Base-by-base conservation (phyloP, 257 asterid species). In the Galeopsis tetrahit region DNA sequence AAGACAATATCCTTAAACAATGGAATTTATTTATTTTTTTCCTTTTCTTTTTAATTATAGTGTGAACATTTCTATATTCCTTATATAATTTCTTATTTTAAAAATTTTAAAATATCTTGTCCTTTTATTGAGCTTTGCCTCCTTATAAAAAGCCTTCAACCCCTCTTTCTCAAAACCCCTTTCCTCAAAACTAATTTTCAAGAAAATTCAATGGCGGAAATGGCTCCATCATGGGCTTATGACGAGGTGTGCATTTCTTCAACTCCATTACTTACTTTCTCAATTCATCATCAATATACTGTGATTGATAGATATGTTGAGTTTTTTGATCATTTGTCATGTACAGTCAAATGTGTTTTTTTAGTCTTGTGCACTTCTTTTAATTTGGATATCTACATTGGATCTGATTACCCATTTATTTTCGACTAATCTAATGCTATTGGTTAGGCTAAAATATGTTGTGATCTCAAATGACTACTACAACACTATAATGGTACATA, bases 171-270 rank as follows among this genome's bases (percentile, higher is more conserved):
- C 69, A 40, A 66, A 70, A 68, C 66, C 80, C 72, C 86, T 80
- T 82, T 75, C 71, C 53, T 77, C 36, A 61, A 51, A 52, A 34
- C 56, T 66, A 21, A 51, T 36, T 53, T 38, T 69, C 56, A 68
- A 48, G 51, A 57, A 60, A 51, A 31, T 7, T 44, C 31, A 79
- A 88, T 89, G 91, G 88, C 79, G n/a, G 96, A 88, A 36, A 80
- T 89, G 78, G 71, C 85, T 76, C 76, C 90, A 68, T 63, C 82
- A 5, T 92, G 92, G 92, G 80, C 75, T 75, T 88, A 81, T 70
- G 82, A 86, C 61, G 87, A 88, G 98, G 97, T 92, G 56, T 52
- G 32, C 7, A 75, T 68, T 39, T 46, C 63, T 68, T 58, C 53
- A 43, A 10, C 14, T 28, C 44, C 44, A 14, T 34, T 35, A 13